These are phyloP conservation scores for Protomyces gravidus DNA, from an alignment of 1,139 yeast species.

Conservation along the genomic window DNA sequence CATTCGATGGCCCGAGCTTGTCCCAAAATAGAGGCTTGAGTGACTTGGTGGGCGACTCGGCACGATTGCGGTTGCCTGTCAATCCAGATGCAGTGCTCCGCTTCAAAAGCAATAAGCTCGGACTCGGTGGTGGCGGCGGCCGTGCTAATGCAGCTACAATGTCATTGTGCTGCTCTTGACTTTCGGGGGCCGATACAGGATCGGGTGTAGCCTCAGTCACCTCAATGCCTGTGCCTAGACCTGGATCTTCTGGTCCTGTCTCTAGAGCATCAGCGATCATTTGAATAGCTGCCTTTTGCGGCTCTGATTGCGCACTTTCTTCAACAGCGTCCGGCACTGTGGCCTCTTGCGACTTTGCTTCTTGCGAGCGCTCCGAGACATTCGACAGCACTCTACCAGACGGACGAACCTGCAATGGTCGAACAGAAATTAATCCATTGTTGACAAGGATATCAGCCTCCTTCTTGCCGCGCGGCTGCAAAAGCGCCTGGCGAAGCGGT, in stretches of 20 bases:
- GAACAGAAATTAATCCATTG: not conserved
- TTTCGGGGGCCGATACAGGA: not conserved
- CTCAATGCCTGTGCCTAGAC: no score
- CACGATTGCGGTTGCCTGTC: not conserved
- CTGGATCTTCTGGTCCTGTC: not conserved
- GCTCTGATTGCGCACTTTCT: no score
- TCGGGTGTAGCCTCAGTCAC: not conserved
- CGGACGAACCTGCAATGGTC: not conserved
- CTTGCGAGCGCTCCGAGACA: not conserved
- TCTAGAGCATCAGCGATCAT: not conserved
- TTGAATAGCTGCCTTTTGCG: no score
- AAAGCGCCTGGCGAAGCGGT: not conserved
- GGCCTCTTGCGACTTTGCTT: not conserved
- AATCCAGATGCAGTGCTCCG: not conserved
- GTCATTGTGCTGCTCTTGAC: no score
- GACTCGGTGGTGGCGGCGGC: constrained; percentile 1
- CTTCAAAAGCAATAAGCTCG: not conserved
- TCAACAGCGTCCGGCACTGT: not conserved
- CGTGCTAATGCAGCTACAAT: not conserved
- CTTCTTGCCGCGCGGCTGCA: not conserved
- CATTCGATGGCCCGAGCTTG: not conserved
- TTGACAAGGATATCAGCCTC: not conserved
- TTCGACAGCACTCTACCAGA: not conserved
- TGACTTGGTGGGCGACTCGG: not conserved
- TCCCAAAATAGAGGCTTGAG: constrained; percentile 27